Percentiles rank a stretch among this genome's conserved stretches.
Evolutionary conservation across 768 basidiomycete species (phyloP).

Genomic region (Mycena sanguinolenta): DNA sequence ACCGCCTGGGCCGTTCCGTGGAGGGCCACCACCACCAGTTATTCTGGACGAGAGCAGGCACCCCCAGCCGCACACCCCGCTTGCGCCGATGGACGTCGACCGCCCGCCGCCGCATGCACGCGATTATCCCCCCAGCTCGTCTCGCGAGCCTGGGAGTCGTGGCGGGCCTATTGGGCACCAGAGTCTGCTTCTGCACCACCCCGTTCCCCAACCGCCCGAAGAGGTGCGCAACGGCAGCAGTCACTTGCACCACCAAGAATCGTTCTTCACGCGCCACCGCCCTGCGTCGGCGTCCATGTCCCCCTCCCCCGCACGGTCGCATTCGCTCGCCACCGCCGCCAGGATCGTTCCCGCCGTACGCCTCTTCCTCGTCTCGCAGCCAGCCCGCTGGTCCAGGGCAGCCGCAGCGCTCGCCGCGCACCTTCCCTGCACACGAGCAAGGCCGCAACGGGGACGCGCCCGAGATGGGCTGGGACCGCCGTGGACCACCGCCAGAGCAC

Average conservation of each 20-base stretch:
- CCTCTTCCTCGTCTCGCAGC: slow-evolving; percentile 54
- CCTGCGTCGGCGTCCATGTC: slow-evolving; percentile 72
- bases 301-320: slow-evolving; percentile 64
- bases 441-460: slow-evolving; percentile 58
- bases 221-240: slow-evolving; percentile 62
- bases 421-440: slow-evolving; percentile 66
- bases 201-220: slow-evolving; percentile 69
- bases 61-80: slow-evolving; percentile 71
- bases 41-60: slow-evolving; percentile 84
- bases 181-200: slow-evolving; percentile 75
- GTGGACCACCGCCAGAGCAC: slow-evolving; percentile 52
- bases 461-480: slow-evolving; percentile 74
- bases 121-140: slow-evolving; percentile 60
- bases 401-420: slow-evolving; percentile 72
- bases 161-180: slow-evolving; percentile 72
- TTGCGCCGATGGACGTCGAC: slow-evolving; percentile 87
- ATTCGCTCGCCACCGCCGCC: slow-evolving; percentile 66
- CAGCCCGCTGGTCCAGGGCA: slow-evolving; percentile 64
- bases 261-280: slow-evolving; percentile 67
- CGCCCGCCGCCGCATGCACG: slow-evolving; percentile 66
- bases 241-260: slow-evolving; percentile 66
- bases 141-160: slow-evolving; percentile 54
- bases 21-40: slow-evolving; percentile 87
- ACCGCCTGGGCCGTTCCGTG: slow-evolving; percentile 83
- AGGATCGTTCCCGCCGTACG: slow-evolving; percentile 59